Evolutionary conservation across 2,329 filamentous ascomycete species (phyloP).

Genomic region (Gyromitra esculenta): DNA sequence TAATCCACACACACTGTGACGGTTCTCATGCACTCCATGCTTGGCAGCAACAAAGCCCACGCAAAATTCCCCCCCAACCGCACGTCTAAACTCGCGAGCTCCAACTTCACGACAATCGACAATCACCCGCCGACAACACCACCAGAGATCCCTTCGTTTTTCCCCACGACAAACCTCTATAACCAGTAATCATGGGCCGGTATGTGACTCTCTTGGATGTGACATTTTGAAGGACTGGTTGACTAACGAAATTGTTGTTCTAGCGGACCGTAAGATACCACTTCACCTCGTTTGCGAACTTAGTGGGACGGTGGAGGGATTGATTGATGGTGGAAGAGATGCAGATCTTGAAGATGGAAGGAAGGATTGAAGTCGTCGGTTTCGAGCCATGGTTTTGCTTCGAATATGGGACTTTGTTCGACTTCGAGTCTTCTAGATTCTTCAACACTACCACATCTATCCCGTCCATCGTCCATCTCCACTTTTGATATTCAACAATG

Average conservation of each 20-base stretch:
- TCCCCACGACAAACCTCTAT: constrained; percentile 41
- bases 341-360: constrained; percentile 5
- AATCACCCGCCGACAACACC: constrained; percentile 35
- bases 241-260: constrained; percentile 26
- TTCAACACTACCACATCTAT: constrained; percentile 22
- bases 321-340: constrained; percentile 5
- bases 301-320: constrained; percentile 2
- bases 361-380: constrained; percentile 22
- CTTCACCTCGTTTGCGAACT: constrained; percentile 20
- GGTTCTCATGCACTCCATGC: constrained; percentile 1
- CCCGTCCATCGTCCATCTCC: not conserved
- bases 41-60: constrained; percentile 39
- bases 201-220: constrained; percentile 29
- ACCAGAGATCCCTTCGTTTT: constrained; percentile 32
- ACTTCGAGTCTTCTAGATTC: constrained; percentile 20
- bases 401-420: constrained; percentile 22
- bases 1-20: constrained; percentile 33
- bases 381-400: constrained; percentile 19
- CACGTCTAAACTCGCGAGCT: constrained; percentile 25
- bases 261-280: constrained; percentile 55
- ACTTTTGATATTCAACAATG: constrained; percentile 28
- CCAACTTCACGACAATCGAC: constrained; percentile 46
- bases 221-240: not conserved
- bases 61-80: constrained; percentile 36
- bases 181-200: constrained; percentile 54